phyloP scores from a whole-genome alignment of 192 early-diverging fungal genomes.

The Backusella sp. region DNA sequence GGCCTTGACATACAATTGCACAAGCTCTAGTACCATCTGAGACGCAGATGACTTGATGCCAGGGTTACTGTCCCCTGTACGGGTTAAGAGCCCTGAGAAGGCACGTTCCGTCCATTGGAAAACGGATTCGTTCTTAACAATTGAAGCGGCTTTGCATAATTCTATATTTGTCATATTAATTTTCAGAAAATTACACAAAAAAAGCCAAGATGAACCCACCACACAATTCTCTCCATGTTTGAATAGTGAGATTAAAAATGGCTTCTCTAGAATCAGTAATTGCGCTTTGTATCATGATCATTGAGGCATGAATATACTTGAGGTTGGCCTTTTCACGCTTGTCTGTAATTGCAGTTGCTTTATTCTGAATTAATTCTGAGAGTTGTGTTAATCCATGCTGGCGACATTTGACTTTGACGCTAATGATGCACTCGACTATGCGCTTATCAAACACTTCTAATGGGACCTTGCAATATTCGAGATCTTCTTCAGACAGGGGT shows the following conservation, averaged over 20 bases:
- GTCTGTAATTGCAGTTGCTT: not conserved
- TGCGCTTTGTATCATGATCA: slow-evolving; percentile 23
- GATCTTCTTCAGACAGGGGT: slow-evolving; percentile 24
- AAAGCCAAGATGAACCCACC: not conserved
- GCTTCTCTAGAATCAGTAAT: slow-evolving; percentile 31
- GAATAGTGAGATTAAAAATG: slow-evolving; percentile 16
- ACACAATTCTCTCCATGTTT: slow-evolving; percentile 25
- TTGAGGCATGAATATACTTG: slow-evolving; percentile 16
- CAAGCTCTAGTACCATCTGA: slow-evolving; percentile 4
- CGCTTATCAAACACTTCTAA: slow-evolving; percentile 23
- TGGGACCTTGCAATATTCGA: slow-evolving; percentile 10
- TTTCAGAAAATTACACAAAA: not conserved
- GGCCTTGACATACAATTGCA: not conserved
- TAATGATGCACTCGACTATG: slow-evolving; percentile 21
- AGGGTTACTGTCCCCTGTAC: slow-evolving; percentile 21
- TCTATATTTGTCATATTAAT: slow-evolving; percentile 2
- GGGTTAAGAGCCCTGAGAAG: slow-evolving; percentile 19
- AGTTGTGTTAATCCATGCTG: slow-evolving; percentile 19
- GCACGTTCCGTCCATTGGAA: slow-evolving; percentile 8
- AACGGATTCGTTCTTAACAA: not conserved
- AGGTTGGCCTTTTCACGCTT: not conserved
- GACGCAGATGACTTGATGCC: slow-evolving; percentile 12
- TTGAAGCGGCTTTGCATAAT: not conserved
- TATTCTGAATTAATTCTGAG: not conserved
- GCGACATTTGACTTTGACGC: slow-evolving; percentile 27